A percentile compares a stretch with the other conserved stretches of the same genome.
Evolutionary conservation across 805 yeast species (phyloP).

Genomic region (Metschnikowia aberdeeniae): DNA sequence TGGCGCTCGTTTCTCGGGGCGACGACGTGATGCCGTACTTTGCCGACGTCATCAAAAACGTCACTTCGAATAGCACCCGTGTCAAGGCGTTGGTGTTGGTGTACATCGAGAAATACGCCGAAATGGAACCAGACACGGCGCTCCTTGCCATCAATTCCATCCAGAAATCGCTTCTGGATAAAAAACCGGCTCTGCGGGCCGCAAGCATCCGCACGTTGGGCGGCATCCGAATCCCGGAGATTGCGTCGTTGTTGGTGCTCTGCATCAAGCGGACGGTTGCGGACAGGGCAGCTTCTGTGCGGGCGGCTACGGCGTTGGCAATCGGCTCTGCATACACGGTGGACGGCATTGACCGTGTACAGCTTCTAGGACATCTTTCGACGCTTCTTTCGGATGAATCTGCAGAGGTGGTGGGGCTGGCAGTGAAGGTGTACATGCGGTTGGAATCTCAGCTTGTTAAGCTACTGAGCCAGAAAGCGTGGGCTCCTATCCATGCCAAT

Average conservation of each 20-base stretch:
- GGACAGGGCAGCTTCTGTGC: constrained; percentile 75
- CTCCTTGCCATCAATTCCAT: constrained; percentile 85
- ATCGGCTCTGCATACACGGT: constrained; percentile 49
- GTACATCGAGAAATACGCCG: constrained; percentile 73
- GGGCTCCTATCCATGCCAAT: constrained; percentile 68
- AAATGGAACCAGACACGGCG: constrained; percentile 83
- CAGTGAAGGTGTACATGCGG: constrained; percentile 53
- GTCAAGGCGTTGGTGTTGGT: constrained; percentile 73
- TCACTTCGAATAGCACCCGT: constrained; percentile 60
- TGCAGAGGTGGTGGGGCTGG: constrained; percentile 63
- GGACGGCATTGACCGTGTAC: constrained; percentile 42
- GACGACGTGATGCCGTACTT: constrained; percentile 47
- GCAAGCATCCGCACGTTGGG: constrained; percentile 75
- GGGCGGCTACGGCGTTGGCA: constrained; percentile 76
- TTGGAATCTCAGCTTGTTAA: constrained; percentile 25
- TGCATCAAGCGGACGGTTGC: constrained; percentile 63
- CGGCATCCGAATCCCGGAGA: constrained; percentile 77
- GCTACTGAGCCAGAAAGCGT: constrained; percentile 31
- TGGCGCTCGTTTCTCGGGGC: constrained; percentile 37
- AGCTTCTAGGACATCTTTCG: constrained; percentile 47
- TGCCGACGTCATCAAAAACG: constrained; percentile 87
- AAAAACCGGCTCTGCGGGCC: constrained; percentile 62
- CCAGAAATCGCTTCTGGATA: constrained; percentile 75
- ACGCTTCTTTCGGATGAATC: constrained; percentile 63
- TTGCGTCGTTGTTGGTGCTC: constrained; percentile 71